A percentile compares a stretch with the other conserved stretches of the same genome.
Evolutionary conservation across 176 grass and related monocot genomes (phyloP).

Genomic region (Aegilops bicornis): DNA sequence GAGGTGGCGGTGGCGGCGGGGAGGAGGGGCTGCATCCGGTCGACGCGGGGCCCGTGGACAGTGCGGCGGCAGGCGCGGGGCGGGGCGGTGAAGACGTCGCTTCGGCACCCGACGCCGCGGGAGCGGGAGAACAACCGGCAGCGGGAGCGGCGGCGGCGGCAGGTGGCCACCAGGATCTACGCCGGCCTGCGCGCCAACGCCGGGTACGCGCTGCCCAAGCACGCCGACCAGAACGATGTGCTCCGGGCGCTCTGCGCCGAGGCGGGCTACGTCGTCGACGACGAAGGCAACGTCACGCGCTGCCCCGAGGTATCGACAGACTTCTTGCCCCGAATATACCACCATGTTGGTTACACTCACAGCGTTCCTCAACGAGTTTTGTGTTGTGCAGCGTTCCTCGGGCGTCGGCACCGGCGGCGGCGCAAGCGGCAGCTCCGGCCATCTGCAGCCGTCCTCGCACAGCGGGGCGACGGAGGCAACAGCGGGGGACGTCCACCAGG

Average conservation of each 20-base stretch:
- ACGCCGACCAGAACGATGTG: conserved; percentile 92
- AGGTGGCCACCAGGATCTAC: conserved; percentile 68
- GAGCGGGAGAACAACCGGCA: conserved; percentile 89
- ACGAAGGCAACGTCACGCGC: conserved; percentile 69
- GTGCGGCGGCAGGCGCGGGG: conserved; percentile 49
- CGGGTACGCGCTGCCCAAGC: conserved; percentile 74
- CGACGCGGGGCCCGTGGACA: conserved; percentile 75
- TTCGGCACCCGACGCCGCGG: conserved; percentile 59
- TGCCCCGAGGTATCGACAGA: conserved; percentile 23
- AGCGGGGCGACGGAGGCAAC: not conserved
- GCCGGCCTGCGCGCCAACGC: conserved; percentile 57
- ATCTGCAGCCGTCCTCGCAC: conserved; percentile 21
- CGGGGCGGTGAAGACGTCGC: conserved; percentile 48
- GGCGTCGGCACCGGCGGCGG: not conserved
- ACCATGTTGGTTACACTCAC: not conserved
- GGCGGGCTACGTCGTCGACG: conserved; percentile 74
- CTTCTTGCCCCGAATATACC: not conserved
- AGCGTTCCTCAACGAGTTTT: too few species aligned
- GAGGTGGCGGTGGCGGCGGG: not conserved
- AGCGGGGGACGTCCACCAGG: not conserved
- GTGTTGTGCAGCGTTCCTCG: conserved; percentile 1
- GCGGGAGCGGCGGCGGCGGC: conserved; percentile 61
- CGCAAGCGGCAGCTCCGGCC: conserved; percentile 16
- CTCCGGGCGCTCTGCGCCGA: conserved; percentile 77
- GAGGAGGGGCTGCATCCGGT: conserved; percentile 66